Base-by-base conservation (phyloP, 2,329 filamentous ascomycete genomes). In the Fusarium coicis region DNA sequence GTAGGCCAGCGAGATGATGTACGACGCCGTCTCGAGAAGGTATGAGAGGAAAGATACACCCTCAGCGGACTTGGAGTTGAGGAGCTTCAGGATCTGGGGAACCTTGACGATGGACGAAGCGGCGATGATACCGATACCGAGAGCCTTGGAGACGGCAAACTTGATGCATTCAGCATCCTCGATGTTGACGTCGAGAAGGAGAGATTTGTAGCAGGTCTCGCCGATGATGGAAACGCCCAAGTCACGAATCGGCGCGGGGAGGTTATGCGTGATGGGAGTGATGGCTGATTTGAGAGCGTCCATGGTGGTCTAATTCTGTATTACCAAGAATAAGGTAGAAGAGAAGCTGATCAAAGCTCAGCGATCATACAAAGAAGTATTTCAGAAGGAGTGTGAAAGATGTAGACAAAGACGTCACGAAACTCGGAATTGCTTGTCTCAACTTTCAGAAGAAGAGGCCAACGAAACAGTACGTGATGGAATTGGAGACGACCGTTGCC, bases 71-170 rank as follows among this genome's bases (percentile, higher is more conserved):
- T 91, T 89, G 53, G 94, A 95, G 79, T 88, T 87, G 79, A 96
- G 84, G 57, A 99, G 91, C 87, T 99, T 99, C 82, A 98, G 83
- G 80, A 99, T 96, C 86, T 99, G 96, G 0, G 96, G 96, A 32
- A 99, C 91, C 86, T 99, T 99, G 86, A 99, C 95, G 77, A 98
- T 91, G 61, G 93, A 92, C 34, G 93, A 95, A 59, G 95, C 94
- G 75, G 89, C 92, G 80, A 99, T 95, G 84, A 99, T 99, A 81
- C 92, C 96, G 76, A 98, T 92, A 64, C 96, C 96, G 21, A 99
- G 91, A 7, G 89, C 94, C 85, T 99, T 99, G 79, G 93, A 97
- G 80, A 98, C 89, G 76, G 91, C 95, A 57, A 98, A 91, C 81
- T 96, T 96, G 78, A 97, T 85, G 87, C 96, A 99, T 66, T 89